Conservation (phyloP, 306 rosid genomes). For the Carpinus fangiana region DNA sequence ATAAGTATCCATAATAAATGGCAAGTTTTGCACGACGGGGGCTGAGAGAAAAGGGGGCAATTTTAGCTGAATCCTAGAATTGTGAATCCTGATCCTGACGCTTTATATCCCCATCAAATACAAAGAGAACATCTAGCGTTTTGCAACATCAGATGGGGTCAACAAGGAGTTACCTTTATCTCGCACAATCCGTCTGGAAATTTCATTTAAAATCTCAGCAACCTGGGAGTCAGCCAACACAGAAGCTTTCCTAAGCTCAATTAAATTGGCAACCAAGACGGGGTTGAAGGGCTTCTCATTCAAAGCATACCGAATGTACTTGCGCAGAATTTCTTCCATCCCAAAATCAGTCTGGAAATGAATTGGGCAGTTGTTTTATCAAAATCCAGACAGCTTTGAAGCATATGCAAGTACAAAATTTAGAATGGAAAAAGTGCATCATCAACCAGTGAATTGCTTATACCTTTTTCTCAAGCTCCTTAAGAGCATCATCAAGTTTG, state of each 20-base stretch:
- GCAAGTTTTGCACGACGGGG: not conserved
- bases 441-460: not conserved
- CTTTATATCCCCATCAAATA: not conserved
- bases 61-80: not conserved
- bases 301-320: constrained; percentile 81
- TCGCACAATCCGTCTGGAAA: constrained; percentile 80
- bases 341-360: constrained; percentile 78
- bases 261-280: constrained; percentile 67
- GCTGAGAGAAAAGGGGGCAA: not conserved
- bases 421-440: not conserved
- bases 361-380: constrained; percentile 30
- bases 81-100: not conserved
- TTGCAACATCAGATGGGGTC: not conserved
- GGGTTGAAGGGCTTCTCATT: constrained; percentile 94
- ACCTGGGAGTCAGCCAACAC: constrained; percentile 59
- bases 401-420: not conserved
- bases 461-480: constrained; percentile 63
- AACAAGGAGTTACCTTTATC: constrained; percentile 62
- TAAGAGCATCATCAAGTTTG: constrained; percentile 52
- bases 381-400: constrained; percentile 11
- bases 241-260: constrained; percentile 76
- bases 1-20: not conserved
- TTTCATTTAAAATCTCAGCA: constrained; percentile 74
- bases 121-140: not conserved
- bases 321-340: constrained; percentile 73